Percentiles rank a stretch among this genome's conserved stretches.
These are phyloP conservation scores for Fraxinus floribunda DNA, from an alignment of 305 asterid genomes.

Conservation along the genomic window DNA sequence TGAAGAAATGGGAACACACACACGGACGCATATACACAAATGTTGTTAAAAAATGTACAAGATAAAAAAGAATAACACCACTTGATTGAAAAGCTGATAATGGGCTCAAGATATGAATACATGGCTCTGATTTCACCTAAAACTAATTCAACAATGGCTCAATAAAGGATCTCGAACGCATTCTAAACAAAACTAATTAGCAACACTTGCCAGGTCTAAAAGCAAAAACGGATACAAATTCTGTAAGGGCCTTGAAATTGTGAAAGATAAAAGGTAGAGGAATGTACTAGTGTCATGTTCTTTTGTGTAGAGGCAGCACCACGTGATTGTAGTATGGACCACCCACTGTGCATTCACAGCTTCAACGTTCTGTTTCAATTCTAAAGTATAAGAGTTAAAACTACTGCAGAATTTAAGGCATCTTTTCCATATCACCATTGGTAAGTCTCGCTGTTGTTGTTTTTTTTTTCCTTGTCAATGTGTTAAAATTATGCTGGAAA, in stretches of 20 bases:
- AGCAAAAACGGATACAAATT: constrained; percentile 2
- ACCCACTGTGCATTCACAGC: constrained; percentile 22
- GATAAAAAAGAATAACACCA: background rate
- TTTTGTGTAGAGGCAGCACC: constrained; percentile 32
- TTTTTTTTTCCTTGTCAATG: background rate
- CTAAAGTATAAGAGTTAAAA: background rate
- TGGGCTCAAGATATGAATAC: background rate
- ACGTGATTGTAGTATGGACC: constrained; percentile 63
- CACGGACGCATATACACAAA: background rate
- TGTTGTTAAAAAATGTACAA: background rate
- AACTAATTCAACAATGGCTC: background rate
- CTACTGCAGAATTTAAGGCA: background rate
- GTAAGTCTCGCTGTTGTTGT: background rate
- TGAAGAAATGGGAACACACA: constrained; percentile 12
- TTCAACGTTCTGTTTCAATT: background rate
- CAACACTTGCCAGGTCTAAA: constrained; percentile 12
- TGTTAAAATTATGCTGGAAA: background rate
- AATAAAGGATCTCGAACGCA: background rate
- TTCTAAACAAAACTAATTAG: background rate
- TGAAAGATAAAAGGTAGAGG: background rate
- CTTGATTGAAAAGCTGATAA: constrained; percentile 18
- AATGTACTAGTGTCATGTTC: background rate
- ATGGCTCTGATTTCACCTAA: background rate
- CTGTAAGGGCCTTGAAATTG: background rate
- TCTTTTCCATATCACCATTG: background rate